Conservation (phyloP, 352 stramenopile genomes). For the Pythium scleroteichum region DNA sequence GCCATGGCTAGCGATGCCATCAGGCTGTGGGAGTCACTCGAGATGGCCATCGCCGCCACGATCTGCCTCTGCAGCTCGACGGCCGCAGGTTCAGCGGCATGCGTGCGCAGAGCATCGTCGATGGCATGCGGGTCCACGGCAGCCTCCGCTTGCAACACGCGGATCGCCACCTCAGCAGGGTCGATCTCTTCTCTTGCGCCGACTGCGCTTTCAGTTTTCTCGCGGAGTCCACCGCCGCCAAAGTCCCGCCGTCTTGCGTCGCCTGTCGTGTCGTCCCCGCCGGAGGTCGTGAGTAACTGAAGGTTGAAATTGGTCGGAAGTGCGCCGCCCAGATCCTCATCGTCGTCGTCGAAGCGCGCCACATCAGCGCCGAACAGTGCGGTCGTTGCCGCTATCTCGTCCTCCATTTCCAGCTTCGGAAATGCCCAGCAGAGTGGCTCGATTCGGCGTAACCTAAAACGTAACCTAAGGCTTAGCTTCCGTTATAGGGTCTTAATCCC, state of each 20-base stretch:
- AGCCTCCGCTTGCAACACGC: constrained; percentile 28
- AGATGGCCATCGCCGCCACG: constrained; percentile 10
- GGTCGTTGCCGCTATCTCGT: constrained; percentile 51
- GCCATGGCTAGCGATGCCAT: constrained; percentile 13
- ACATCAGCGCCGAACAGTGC: constrained; percentile 55
- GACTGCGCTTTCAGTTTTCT: no score
- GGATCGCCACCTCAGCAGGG: constrained; percentile 25
- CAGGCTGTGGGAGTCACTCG: constrained; percentile 12
- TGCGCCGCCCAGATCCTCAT: constrained; percentile 41
- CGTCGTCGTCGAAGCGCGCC: constrained; percentile 52
- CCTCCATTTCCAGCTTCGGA: constrained; percentile 41
- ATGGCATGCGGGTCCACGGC: constrained; percentile 27
- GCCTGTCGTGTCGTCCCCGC: constrained; percentile 21
- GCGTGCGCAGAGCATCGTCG: constrained; percentile 25
- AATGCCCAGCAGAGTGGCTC: no score
- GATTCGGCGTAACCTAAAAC: no score
- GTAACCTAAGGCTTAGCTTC: no score
- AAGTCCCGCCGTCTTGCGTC: constrained; percentile 3
- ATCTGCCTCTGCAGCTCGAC: constrained; percentile 12
- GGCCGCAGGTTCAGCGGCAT: constrained; percentile 9
- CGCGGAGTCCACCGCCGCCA: not conserved
- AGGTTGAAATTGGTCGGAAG: constrained; percentile 52
- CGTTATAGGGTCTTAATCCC: no score
- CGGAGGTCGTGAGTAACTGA: constrained; percentile 33
- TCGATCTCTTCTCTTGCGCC: constrained; percentile 10